Evolutionary conservation across 148 eudicot genomes (phyloP).

Genomic region (Nyssa sinensis): DNA sequence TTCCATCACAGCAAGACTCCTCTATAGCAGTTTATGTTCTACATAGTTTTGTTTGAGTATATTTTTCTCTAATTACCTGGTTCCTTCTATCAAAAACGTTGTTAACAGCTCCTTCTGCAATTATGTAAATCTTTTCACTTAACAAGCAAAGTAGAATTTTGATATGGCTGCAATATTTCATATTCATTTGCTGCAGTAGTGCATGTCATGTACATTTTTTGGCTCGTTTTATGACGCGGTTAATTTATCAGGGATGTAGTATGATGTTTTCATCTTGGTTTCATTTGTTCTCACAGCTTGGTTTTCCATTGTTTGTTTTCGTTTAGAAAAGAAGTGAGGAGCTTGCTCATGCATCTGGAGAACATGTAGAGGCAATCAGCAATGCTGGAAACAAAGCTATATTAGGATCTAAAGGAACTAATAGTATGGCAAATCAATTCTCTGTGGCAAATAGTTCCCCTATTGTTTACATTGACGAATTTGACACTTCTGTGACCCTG

Average conservation of each 20-base stretch:
- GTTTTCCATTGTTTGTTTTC: slow-evolving; percentile 14
- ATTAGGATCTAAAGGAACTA: slow-evolving; percentile 47
- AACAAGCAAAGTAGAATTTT: too few relatives aligned
- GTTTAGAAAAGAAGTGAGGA: slow-evolving; percentile 64
- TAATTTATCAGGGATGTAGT: neutral
- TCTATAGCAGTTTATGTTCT: too few relatives aligned
- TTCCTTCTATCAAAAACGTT: too few relatives aligned
- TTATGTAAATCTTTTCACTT: too few relatives aligned
- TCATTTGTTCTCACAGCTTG: neutral
- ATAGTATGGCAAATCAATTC: slow-evolving; percentile 26
- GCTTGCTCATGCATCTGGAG: slow-evolving; percentile 63
- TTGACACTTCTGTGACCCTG: slow-evolving; percentile 59
- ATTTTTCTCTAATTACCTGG: too few relatives aligned
- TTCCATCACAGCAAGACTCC: too few relatives aligned
- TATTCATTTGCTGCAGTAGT: neutral
- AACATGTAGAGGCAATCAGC: slow-evolving; percentile 47
- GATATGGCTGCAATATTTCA: too few relatives aligned
- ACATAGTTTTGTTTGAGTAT: too few relatives aligned
- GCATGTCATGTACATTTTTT: neutral
- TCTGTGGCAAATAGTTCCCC: slow-evolving; percentile 35
- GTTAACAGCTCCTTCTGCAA: too few relatives aligned
- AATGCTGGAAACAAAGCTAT: slow-evolving; percentile 40
- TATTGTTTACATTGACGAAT: slow-evolving; percentile 43
- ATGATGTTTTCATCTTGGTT: neutral
- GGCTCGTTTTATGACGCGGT: neutral